Evolutionary conservation across 768 basidiomycete genomes (phyloP).

Genomic region (Auricularia cornea): DNA sequence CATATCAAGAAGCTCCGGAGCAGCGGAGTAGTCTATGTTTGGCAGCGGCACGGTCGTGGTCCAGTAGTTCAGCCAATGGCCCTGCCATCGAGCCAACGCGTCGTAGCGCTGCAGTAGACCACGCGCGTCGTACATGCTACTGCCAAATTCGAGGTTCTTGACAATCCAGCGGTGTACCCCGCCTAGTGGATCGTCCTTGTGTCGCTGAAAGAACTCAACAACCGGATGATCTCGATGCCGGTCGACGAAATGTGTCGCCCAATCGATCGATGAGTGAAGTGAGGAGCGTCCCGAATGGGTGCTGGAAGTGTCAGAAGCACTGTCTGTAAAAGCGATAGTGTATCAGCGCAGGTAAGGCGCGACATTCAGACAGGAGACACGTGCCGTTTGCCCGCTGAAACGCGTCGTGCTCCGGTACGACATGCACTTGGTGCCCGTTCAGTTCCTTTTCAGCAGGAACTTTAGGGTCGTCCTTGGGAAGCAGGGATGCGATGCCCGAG

Average conservation of each 20-base stretch:
- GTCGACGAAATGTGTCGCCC: slow-evolving; percentile 32
- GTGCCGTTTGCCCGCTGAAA: not conserved
- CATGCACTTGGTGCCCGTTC: not conserved
- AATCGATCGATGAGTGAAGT: slow-evolving; percentile 22
- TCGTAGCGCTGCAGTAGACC: slow-evolving; percentile 43
- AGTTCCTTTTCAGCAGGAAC: not conserved
- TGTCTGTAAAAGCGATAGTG: not conserved
- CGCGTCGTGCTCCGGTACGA: not conserved
- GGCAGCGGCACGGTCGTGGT: slow-evolving; percentile 32
- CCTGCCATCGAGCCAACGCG: slow-evolving; percentile 38
- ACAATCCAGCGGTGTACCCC: slow-evolving; percentile 44
- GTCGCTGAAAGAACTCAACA: slow-evolving; percentile 43
- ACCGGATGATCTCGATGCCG: slow-evolving; percentile 35
- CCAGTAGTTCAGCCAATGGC: slow-evolving; percentile 52
- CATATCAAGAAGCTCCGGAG: not conserved
- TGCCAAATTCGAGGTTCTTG: slow-evolving; percentile 51
- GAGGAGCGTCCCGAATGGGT: not conserved
- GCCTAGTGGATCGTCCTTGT: slow-evolving; percentile 41
- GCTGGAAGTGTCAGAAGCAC: not conserved
- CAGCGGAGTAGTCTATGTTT: not conserved
- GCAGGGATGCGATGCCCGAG: slow-evolving; percentile 45
- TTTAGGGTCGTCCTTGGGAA: slow-evolving; percentile 24
- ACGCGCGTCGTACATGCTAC: slow-evolving; percentile 48
- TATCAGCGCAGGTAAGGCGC: not conserved
- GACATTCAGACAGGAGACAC: not conserved